Evolutionary conservation across 805 yeast genomes (phyloP), one percentile per base, ranked within the genome.

Genomic region (Yarrowia sp.): DNA sequence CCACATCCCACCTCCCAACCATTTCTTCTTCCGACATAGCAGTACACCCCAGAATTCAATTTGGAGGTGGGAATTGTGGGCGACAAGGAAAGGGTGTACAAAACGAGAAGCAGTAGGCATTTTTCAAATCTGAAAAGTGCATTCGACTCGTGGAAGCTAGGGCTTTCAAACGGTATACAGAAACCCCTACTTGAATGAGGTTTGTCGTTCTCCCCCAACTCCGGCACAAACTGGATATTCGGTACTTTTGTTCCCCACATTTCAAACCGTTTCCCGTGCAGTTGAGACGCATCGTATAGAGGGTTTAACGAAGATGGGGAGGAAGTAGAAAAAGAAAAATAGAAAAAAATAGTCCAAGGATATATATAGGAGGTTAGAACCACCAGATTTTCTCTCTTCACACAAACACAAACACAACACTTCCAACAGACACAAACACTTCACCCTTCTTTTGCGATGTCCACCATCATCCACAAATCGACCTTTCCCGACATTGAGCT

Each of bases 401-500:
- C n/a, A 48, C 52, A n/a, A 8, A 36, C 58, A 36, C 58, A 2
- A 52, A 36, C 53, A 36, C 26, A 11, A 8, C 35, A 46, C 26
- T 11, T 4, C 35, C 3, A 10, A 49, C 53, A 49, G 8, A 38
- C 59, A 38, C 59, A 16, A 19, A 38, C 59, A 53, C 12, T 8
- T 11, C 32, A 5, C 32, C n/a, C 8, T 5, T n/a, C 35, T 19
- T 19, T 19, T 19, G 4, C 35, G 8, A 55, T 55, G 61, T 22
- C 61, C 2, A 53, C 56, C 15, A 61, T 63, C 56, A 46, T 63
- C 40, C 67, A 63, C 56, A 38, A 38, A 26, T 63, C 67, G 19
- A 46, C 56, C 7, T 46, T 63, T 9, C 56, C 55, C 7, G 67
- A 63, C 16, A 49, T 63, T 4, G 43, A 38, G 11, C 48, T 49